Evolutionary conservation across 140 eudicot species (phyloP).

Genomic region (Stevia rebaudiana): DNA sequence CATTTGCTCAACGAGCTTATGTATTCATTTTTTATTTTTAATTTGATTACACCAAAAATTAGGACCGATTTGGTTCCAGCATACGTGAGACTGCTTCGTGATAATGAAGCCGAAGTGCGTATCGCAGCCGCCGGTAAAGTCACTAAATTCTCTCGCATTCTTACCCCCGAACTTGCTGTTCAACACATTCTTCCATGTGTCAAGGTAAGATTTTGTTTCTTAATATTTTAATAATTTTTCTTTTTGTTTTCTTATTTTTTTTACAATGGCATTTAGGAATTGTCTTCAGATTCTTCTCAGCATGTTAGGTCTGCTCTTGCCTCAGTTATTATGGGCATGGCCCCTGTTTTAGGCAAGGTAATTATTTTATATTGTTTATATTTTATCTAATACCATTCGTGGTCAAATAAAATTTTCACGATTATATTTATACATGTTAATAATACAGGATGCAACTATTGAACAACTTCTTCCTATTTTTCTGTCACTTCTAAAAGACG

Average conservation of each 20-base stretch:
- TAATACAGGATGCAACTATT: conserved; percentile 89
- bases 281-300: conserved; percentile 99
- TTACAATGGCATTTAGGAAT: conserved; percentile 48
- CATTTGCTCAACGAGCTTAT: neutral
- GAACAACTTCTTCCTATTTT: conserved; percentile 97
- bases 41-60: neutral
- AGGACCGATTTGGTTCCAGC: conserved; percentile 99
- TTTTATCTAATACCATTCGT: neutral
- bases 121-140: conserved; percentile 99
- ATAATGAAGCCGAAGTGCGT: conserved; percentile 99
- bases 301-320: conserved; percentile 99
- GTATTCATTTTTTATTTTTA: neutral
- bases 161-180: conserved; percentile 84
- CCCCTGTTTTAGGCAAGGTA: conserved; percentile 97
- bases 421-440: neutral
- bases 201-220: conserved; percentile 41
- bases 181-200: conserved; percentile 99
- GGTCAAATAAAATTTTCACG: neutral
- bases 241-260: conserved; percentile 7
- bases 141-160: conserved; percentile 89
- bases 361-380: conserved; percentile 8
- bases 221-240: neutral
- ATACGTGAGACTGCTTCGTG: conserved; percentile 90
- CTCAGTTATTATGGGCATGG: conserved; percentile 99
- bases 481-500: conserved; percentile 88